These are phyloP conservation scores for Fraxinus ornus DNA, from an alignment of 305 asterid species.

Conservation along the genomic window DNA sequence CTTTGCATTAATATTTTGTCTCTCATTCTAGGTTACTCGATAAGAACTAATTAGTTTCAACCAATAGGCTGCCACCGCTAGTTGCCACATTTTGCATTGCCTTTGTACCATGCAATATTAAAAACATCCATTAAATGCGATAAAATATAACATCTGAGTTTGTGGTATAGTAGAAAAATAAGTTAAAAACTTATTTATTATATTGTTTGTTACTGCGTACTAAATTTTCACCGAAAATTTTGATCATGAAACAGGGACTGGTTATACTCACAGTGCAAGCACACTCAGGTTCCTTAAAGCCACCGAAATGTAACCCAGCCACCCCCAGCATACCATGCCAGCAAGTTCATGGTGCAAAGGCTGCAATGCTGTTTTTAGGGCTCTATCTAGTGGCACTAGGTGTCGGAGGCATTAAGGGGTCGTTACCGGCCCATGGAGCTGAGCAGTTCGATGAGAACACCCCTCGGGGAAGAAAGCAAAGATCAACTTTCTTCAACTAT, in stretches of 20 bases:
- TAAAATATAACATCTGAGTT: background rate
- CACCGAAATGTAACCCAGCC: slow-evolving; percentile 50
- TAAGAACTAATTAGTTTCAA: slow-evolving; percentile 30
- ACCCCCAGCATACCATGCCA: slow-evolving; percentile 39
- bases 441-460: slow-evolving; percentile 76
- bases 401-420: slow-evolving; percentile 87
- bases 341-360: slow-evolving; percentile 64
- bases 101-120: background rate
- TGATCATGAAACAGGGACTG: slow-evolving; percentile 50
- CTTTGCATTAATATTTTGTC: slow-evolving; percentile 24
- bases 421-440: slow-evolving; percentile 84
- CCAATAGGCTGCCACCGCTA: slow-evolving; percentile 39
- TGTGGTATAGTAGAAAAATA: background rate
- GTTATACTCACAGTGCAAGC: slow-evolving; percentile 83
- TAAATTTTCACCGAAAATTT: background rate
- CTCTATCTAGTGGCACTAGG: slow-evolving; percentile 82
- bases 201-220: background rate
- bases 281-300: slow-evolving; percentile 55
- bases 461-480: slow-evolving; percentile 63
- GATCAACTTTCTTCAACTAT: slow-evolving; percentile 87
- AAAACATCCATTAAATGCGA: background rate
- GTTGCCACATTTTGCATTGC: background rate
- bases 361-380: slow-evolving; percentile 75
- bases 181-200: background rate
- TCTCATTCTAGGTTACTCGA: background rate